phyloP scores from a whole-genome alignment of 805 yeast genomes.

The Nakazawaea laoshanensis region DNA sequence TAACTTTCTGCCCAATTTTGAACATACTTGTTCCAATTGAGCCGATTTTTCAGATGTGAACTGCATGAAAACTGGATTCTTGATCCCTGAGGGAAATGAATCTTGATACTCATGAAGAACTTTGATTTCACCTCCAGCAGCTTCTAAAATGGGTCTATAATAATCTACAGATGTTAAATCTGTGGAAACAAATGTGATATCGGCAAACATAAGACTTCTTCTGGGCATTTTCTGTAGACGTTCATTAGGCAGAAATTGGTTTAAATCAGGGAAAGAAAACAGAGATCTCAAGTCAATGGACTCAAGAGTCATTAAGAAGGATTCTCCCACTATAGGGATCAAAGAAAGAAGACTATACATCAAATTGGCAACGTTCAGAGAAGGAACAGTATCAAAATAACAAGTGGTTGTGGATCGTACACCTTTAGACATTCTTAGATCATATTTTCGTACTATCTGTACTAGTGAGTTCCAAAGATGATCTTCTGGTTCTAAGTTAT shows the following conservation, averaged over 20 bases:
- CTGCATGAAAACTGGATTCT: slow-evolving; percentile 4
- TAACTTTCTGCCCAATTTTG: slow-evolving; percentile 1
- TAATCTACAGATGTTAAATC: slow-evolving; percentile 2
- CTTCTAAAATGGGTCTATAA: slow-evolving; percentile 2
- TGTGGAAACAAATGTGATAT: slow-evolving; percentile 4
- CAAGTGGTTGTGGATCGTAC: slow-evolving; percentile 6
- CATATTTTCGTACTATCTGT: not conserved
- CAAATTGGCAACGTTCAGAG: slow-evolving; percentile 3
- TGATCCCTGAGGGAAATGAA: no score
- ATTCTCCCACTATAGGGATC: slow-evolving; percentile 7
- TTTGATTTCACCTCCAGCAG: slow-evolving; percentile 4
- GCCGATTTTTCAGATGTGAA: slow-evolving; percentile 4
- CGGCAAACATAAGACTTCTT: slow-evolving; percentile 5
- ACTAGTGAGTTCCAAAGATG: not conserved
- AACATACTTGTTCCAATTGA: slow-evolving; percentile 1
- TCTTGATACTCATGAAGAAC: not conserved
- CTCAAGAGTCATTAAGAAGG: slow-evolving; percentile 3
- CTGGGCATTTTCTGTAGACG: not conserved
- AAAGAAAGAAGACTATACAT: slow-evolving; percentile 5
- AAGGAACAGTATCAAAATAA: slow-evolving; percentile 4
- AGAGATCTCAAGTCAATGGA: not conserved
- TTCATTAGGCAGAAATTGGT: not conserved
- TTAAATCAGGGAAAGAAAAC: slow-evolving; percentile 2
- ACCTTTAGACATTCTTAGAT: slow-evolving; percentile 5
- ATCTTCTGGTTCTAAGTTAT: not conserved